phyloP scores from a whole-genome alignment of 139 green algal genomes.

The Chlamydomonas asymmetrica region DNA sequence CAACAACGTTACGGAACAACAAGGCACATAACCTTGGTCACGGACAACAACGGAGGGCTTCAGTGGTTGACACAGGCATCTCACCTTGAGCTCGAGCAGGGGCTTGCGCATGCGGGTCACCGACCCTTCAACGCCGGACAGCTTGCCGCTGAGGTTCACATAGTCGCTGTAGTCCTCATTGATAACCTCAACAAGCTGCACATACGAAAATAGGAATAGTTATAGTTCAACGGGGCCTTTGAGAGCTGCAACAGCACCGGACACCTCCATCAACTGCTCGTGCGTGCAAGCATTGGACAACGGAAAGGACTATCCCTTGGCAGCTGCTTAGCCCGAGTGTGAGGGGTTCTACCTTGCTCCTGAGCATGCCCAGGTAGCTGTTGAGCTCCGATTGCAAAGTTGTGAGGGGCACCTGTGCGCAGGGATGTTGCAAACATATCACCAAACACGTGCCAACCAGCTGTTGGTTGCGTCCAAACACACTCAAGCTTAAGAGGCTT shows the following conservation, averaged over 20 bases:
- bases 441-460: background rate
- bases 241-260: no score
- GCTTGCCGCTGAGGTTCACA: constrained; percentile 80
- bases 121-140: constrained; percentile 84
- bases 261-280: no score
- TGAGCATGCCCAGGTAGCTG: constrained; percentile 70
- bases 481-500: background rate
- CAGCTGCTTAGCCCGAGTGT: no score
- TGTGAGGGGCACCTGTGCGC: constrained; percentile 81
- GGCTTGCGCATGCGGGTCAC: constrained; percentile 85
- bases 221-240: no score
- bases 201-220: background rate
- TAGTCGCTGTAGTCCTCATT: constrained; percentile 97
- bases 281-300: no score
- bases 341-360: constrained; percentile 77
- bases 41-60: no score
- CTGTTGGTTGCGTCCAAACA: background rate
- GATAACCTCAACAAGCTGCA: constrained; percentile 87
- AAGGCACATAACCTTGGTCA: no score
- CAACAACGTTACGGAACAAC: no score
- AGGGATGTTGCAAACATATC: background rate
- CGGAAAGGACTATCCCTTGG: background rate
- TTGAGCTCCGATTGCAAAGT: constrained; percentile 79
- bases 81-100: constrained; percentile 71
- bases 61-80: no score